phyloP scores from a whole-genome alignment of 148 eudicot species.

The Tetragonia tetragonoides region DNA sequence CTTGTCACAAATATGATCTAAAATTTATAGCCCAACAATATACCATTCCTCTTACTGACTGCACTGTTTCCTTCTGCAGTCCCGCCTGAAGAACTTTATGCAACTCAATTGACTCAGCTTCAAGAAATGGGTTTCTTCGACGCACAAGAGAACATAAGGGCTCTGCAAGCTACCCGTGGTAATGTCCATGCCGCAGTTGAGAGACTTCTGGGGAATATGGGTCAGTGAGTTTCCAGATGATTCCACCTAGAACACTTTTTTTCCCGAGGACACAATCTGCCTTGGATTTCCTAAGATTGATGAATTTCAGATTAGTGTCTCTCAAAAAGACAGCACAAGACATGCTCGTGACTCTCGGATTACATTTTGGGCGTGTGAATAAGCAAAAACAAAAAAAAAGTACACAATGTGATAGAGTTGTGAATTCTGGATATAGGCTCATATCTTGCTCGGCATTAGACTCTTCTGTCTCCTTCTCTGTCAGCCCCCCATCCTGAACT shows the following conservation, averaged over 20 bases:
- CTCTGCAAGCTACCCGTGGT: constrained; percentile 80
- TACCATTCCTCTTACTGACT: neutral
- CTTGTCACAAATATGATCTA: neutral
- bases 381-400: constrained; percentile 18
- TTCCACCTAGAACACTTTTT: neutral
- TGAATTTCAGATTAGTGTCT: constrained; percentile 28
- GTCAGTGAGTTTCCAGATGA: constrained; percentile 40
- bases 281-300: constrained; percentile 32
- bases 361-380: constrained; percentile 39
- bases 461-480: constrained; percentile 13
- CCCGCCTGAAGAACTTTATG: constrained; percentile 95
- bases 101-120: constrained; percentile 83
- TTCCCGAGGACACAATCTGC: constrained; percentile 16
- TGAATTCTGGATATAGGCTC: constrained; percentile 33
- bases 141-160: constrained; percentile 81
- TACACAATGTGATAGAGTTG: constrained; percentile 24
- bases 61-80: constrained; percentile 32
- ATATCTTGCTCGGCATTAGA: constrained; percentile 25
- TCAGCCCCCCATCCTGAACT: neutral
- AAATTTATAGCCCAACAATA: neutral
- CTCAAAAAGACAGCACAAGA: constrained; percentile 28
- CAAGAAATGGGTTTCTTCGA: constrained; percentile 99
- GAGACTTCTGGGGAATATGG: constrained; percentile 72
- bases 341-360: constrained; percentile 26
- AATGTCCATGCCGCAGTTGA: constrained; percentile 97